A percentile compares a stretch with the other conserved stretches of the same genome.
phyloP scores from a whole-genome alignment of 2,329 filamentous ascomycete species.

The Ophiostoma ips region DNA sequence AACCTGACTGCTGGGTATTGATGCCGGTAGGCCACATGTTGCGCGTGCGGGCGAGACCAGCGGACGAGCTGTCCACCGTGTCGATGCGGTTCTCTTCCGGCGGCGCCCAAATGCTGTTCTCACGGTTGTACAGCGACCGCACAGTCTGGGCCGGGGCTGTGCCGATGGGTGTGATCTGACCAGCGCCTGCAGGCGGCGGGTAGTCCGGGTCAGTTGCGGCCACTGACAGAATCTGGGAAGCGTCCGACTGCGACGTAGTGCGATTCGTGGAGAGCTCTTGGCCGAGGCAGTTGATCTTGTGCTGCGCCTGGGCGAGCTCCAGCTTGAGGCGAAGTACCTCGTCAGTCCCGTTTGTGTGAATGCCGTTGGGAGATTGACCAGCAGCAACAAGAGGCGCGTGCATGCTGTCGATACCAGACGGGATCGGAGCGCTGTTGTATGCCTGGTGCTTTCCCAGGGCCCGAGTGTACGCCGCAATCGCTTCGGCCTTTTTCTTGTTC shows the following conservation, averaged over 20 bases:
- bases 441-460: constrained; percentile 34
- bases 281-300: constrained; percentile 56
- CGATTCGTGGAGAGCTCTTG: constrained; percentile 53
- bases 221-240: constrained; percentile 38
- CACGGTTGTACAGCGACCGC: constrained; percentile 26
- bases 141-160: constrained; percentile 16
- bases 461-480: constrained; percentile 22
- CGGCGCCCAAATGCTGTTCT: constrained; percentile 36
- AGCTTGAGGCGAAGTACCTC: constrained; percentile 56
- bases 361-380: constrained; percentile 39
- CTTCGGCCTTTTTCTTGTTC: constrained; percentile 30
- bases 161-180: constrained; percentile 9
- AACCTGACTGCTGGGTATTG: constrained; percentile 22
- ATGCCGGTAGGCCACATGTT: constrained; percentile 7
- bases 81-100: constrained; percentile 44
- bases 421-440: constrained; percentile 41
- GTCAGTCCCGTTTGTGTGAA: constrained; percentile 32
- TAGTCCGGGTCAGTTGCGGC: constrained; percentile 26
- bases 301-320: constrained; percentile 57
- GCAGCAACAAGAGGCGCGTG: constrained; percentile 29
- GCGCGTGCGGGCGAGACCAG: constrained; percentile 18
- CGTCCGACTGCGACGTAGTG: constrained; percentile 39
- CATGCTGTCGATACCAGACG: constrained; percentile 36
- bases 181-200: constrained; percentile 6
- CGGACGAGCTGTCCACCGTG: constrained; percentile 38